A percentile compares a stretch with the other conserved stretches of the same genome.
phyloP scores from a whole-genome alignment of 2,329 filamentous ascomycete genomes.

The Arthroderma sp. region DNA sequence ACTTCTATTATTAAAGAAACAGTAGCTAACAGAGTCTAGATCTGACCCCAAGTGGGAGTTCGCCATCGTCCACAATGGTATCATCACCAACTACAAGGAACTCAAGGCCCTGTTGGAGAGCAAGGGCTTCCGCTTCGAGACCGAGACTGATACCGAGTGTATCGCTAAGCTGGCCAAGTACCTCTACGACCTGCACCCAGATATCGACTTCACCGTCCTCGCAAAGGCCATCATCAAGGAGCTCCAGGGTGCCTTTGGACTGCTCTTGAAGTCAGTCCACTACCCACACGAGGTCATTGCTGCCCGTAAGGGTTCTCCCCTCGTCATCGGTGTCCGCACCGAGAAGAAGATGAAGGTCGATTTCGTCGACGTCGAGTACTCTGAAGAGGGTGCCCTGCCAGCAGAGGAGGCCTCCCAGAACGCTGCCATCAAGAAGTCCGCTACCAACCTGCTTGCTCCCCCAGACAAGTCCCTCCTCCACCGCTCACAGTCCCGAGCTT shows the following conservation, averaged over 20 bases:
- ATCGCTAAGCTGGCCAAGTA: constrained; percentile 99
- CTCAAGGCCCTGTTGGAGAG: constrained; percentile 79
- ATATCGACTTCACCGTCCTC: constrained; percentile 89
- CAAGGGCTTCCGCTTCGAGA: constrained; percentile 99
- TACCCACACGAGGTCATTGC: constrained; percentile 97
- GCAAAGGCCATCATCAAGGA: constrained; percentile 97
- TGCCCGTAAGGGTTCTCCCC: constrained; percentile 92
- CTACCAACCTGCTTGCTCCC: constrained; percentile 63
- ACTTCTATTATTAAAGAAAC: neutral
- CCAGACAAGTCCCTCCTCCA: constrained; percentile 97
- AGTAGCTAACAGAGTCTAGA: constrained; percentile 37
- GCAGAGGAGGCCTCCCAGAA: constrained; percentile 95
- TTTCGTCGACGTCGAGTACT: constrained; percentile 97
- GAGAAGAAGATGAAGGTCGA: constrained; percentile 99
- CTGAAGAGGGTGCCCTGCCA: constrained; percentile 74
- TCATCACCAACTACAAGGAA: constrained; percentile 99
- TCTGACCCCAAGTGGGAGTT: constrained; percentile 96
- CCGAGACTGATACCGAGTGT: constrained; percentile 97
- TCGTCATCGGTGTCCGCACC: constrained; percentile 94
- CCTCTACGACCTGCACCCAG: constrained; percentile 87
- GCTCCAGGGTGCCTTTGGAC: constrained; percentile 92
- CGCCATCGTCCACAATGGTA: constrained; percentile 95
- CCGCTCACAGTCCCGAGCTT: constrained; percentile 94
- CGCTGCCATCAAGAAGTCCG: constrained; percentile 84
- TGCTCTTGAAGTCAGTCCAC: constrained; percentile 96